Conservation (phyloP, 352 stramenopile species). For the Globisporangium nunn region DNA sequence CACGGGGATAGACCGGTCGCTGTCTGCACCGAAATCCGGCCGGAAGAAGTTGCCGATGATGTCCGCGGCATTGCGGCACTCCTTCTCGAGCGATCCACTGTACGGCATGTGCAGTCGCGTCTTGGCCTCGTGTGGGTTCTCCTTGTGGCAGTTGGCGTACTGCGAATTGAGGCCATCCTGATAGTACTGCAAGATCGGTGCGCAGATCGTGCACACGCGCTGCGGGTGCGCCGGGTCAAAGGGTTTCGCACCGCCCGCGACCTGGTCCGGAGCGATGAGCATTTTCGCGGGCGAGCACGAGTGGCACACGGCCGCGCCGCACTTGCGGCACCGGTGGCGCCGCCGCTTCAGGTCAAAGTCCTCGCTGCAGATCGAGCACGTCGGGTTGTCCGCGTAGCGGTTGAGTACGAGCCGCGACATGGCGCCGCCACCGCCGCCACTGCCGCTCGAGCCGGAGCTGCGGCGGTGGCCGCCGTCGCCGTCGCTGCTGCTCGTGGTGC, state of each 20-base stretch:
- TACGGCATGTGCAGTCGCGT: slow-evolving; percentile 65
- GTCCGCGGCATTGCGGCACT: slow-evolving; percentile 63
- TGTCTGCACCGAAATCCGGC: slow-evolving; percentile 51
- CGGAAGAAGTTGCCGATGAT: slow-evolving; percentile 84
- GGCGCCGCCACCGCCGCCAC: slow-evolving; percentile 9
- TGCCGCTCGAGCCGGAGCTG: slow-evolving; percentile 16
- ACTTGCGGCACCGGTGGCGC: slow-evolving; percentile 70
- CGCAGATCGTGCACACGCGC: slow-evolving; percentile 77
- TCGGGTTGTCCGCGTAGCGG: slow-evolving; percentile 48
- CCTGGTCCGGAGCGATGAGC: slow-evolving; percentile 67
- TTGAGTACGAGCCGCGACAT: slow-evolving; percentile 18
- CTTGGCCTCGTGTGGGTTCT: slow-evolving; percentile 70
- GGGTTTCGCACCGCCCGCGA: slow-evolving; percentile 42
- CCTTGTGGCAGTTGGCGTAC: slow-evolving; percentile 81
- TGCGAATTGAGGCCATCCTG: slow-evolving; percentile 60
- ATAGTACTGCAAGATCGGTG: slow-evolving; percentile 64
- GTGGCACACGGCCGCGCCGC: slow-evolving; percentile 56
- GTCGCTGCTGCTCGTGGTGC: slow-evolving; percentile 30
- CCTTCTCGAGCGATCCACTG: slow-evolving; percentile 66
- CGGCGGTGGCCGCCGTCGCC: neutral
- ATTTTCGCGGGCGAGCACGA: slow-evolving; percentile 66
- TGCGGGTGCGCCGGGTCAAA: slow-evolving; percentile 70
- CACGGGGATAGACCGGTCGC: slow-evolving; percentile 71
- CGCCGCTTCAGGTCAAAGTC: slow-evolving; percentile 74
- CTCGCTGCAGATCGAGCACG: slow-evolving; percentile 72